Evolutionary conservation across 139 green algal species (phyloP).

Genomic region (Pedinophyceae sp.): DNA sequence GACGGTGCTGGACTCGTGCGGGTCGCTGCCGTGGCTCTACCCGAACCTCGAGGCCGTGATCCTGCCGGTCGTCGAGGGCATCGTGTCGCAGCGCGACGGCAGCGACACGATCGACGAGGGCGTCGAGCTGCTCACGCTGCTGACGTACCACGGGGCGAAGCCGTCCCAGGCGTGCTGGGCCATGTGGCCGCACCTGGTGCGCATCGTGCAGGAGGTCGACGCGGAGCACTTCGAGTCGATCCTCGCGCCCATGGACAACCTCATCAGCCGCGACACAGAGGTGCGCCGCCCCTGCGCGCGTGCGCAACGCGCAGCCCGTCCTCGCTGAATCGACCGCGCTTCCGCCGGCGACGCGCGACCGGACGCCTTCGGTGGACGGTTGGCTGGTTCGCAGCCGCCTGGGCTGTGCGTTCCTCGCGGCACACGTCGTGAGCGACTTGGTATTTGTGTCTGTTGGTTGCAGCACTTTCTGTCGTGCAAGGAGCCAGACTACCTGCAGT

Average conservation of each 20-base stretch:
- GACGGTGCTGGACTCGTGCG: slow-evolving; percentile 75
- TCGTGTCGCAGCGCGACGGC: neutral
- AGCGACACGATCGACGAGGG: neutral
- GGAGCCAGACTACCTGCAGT: slow-evolving; percentile 48
- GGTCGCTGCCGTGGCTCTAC: slow-evolving; percentile 50
- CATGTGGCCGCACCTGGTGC: slow-evolving; percentile 37
- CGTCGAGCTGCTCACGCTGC: neutral
- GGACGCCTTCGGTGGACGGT: too few species aligned
- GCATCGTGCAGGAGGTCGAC: slow-evolving; percentile 67
- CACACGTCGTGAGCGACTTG: neutral
- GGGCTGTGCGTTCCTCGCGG: neutral
- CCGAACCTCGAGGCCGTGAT: slow-evolving; percentile 50
- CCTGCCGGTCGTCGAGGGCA: neutral
- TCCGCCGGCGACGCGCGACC: too few species aligned
- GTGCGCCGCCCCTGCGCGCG: too few species aligned
- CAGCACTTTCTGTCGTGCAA: slow-evolving; percentile 51
- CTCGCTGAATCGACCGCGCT: neutral
- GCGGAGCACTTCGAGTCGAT: slow-evolving; percentile 78
- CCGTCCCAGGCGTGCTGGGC: neutral
- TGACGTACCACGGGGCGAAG: neutral
- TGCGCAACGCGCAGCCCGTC: neutral
- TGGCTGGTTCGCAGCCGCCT: slow-evolving; percentile 11
- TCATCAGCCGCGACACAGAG: slow-evolving; percentile 61
- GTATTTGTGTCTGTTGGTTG: neutral
- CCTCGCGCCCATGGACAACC: slow-evolving; percentile 80